Percentiles rank a stretch among this genome's conserved stretches.
Evolutionary conservation across 208 protist species (phyloP).

Genomic region (Herpetomonas tarakana): DNA sequence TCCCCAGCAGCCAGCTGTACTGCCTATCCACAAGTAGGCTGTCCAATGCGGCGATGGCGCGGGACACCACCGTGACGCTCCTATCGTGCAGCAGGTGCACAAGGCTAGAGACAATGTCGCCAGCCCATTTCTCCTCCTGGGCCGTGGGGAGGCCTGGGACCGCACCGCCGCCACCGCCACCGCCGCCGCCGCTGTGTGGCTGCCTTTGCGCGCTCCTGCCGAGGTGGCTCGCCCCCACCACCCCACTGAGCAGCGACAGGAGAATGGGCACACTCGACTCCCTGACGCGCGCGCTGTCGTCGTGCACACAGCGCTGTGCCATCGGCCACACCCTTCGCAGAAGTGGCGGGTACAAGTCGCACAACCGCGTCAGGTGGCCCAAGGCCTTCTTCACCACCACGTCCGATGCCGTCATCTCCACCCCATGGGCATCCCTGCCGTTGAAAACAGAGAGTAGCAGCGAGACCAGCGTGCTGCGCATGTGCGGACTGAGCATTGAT

Average conservation of each 20-base stretch:
- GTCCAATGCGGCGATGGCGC: constrained; percentile 63
- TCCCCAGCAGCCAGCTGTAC: constrained; percentile 30
- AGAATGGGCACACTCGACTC: constrained; percentile 79
- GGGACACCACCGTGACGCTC: constrained; percentile 64
- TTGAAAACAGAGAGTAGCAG: constrained; percentile 72
- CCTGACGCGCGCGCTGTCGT: constrained; percentile 67
- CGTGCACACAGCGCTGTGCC: constrained; percentile 53
- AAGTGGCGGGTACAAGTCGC: constrained; percentile 47
- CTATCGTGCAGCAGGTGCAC: constrained; percentile 75
- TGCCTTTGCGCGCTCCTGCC: constrained; percentile 1
- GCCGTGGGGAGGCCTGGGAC: constrained; percentile 1
- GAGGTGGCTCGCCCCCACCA: background rate
- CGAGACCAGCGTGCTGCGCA: constrained; percentile 46
- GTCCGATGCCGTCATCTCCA: constrained; percentile 30
- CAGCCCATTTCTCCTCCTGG: constrained; percentile 19
- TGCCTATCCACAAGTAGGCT: constrained; percentile 50
- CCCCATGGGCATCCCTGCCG: constrained; percentile 35
- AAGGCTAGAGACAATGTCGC: constrained; percentile 60
- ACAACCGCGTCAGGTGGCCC: constrained; percentile 50
- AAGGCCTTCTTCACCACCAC: constrained; percentile 46
- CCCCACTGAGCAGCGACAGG: constrained; percentile 42
- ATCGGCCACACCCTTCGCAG: constrained; percentile 68
- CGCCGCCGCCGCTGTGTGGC: background rate
- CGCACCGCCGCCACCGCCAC: background rate
- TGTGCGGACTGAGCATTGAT: constrained; percentile 46